Evolutionary conservation across 768 basidiomycete genomes (phyloP), one percentile per base, ranked within the genome.

Genomic region (Tylopilus felleus): DNA sequence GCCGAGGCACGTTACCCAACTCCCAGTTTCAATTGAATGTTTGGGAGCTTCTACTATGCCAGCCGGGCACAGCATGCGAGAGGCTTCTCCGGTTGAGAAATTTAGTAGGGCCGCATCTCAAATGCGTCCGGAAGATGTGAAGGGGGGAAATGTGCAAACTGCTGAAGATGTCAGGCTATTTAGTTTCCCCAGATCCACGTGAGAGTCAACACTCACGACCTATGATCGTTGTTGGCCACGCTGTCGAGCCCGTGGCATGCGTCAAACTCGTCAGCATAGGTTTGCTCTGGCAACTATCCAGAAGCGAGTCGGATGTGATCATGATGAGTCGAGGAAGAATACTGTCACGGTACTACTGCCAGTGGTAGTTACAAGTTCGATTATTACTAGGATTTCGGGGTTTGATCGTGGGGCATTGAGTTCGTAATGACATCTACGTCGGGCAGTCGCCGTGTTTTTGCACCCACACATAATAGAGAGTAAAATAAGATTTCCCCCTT

Each of bases 341-440:
- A 3, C 12, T 47, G 10, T 35, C n/a, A n/a, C n/a, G n/a, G n/a
- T n/a, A n/a, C n/a, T n/a, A n/a, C n/a, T n/a, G n/a, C n/a, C n/a
- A 36, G 16, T 36, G 6, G 35, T 36, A 16, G 7, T 36, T 6
- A 36, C 42, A 19, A 12, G 22, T 23, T 16, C 31, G 9, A 23
- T n/a, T n/a, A 22, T 3, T 8, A 6, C 13, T 8, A 13, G 35
- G 35, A 36, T 36, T 36, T 36, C 35, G 35, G 35, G 38, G 38
- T 38, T n/a, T 19, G 49, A 50, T 52, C 31, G 48, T 43, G 52
- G 50, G 60, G 59, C 1, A 21, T 17, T 29, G 21, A 39, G 50
- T 57, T 49, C 59, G 59, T 60, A 61, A 61, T 44, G n/a, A n/a
- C 39, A 56, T 39, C 39, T n/a, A 8, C 2, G 16, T 38, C n/a